phyloP scores from a whole-genome alignment of 257 asterid genomes.

The Solanum tarapatanum region DNA sequence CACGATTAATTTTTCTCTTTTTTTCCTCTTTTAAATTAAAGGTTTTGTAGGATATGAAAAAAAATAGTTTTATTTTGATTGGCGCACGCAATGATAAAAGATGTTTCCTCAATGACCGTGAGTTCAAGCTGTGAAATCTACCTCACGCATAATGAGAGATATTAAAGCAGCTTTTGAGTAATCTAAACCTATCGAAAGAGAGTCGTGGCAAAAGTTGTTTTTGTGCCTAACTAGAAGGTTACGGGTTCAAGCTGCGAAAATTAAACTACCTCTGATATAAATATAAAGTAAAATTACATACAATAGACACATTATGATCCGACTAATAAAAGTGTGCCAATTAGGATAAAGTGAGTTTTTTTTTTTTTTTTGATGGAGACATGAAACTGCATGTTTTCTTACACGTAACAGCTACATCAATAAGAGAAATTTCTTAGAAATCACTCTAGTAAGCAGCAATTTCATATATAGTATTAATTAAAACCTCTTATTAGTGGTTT shows the following conservation, averaged over 20 bases:
- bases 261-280: neutral
- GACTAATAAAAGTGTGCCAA: neutral
- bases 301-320: accelerated
- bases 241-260: neutral
- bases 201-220: neutral
- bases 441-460: neutral
- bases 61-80: neutral
- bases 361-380: neutral
- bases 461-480: neutral
- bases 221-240: accelerated
- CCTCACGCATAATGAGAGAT: too few relatives aligned
- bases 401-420: neutral
- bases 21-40: neutral
- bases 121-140: neutral
- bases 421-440: neutral
- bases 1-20: neutral
- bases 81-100: neutral
- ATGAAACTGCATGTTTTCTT: neutral
- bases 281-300: neutral
- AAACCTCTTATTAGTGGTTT: neutral
- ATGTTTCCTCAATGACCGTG: accelerated
- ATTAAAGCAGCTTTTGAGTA: too few relatives aligned
- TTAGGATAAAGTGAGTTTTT: neutral
- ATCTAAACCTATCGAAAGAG: neutral
- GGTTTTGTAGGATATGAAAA: neutral